Evolutionary conservation across 345 rosid genomes (phyloP).

Genomic region (Populus euphratica): DNA sequence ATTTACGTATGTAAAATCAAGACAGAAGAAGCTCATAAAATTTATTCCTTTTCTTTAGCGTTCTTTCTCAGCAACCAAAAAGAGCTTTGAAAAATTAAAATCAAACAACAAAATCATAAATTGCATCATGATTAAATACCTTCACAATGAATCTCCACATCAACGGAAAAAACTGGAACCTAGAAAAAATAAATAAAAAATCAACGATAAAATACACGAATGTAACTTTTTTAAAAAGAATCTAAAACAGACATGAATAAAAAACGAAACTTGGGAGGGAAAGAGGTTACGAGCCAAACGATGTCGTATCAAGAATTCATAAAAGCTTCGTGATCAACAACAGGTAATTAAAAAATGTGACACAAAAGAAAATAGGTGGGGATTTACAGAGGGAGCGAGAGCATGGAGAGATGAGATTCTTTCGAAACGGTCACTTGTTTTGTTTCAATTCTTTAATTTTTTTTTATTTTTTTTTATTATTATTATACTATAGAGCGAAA

Average conservation of each 20-base stretch:
- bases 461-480: not conserved
- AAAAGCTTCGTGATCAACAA: not conserved
- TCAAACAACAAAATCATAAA: not conserved
- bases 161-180: slow-evolving; percentile 1
- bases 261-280: not conserved
- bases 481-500: not conserved
- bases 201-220: not conserved
- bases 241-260: not conserved
- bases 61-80: slow-evolving; percentile 22
- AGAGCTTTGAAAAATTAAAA: not conserved
- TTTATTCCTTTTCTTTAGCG: not conserved
- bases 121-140: slow-evolving; percentile 7
- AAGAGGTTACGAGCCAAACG: not conserved
- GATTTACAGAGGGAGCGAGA: slow-evolving; percentile 12
- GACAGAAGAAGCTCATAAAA: not conserved
- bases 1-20: not conserved
- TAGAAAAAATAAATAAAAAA: slow-evolving; percentile 6
- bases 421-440: slow-evolving; percentile 14
- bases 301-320: not conserved
- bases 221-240: not conserved
- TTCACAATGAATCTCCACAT: slow-evolving; percentile 15
- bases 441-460: too few relatives aligned
- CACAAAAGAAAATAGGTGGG: not conserved
- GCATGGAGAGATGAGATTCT: slow-evolving; percentile 17
- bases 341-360: not conserved